phyloP scores from a whole-genome alignment of 2,329 filamentous ascomycete species.

The Huntiella savannae region DNA sequence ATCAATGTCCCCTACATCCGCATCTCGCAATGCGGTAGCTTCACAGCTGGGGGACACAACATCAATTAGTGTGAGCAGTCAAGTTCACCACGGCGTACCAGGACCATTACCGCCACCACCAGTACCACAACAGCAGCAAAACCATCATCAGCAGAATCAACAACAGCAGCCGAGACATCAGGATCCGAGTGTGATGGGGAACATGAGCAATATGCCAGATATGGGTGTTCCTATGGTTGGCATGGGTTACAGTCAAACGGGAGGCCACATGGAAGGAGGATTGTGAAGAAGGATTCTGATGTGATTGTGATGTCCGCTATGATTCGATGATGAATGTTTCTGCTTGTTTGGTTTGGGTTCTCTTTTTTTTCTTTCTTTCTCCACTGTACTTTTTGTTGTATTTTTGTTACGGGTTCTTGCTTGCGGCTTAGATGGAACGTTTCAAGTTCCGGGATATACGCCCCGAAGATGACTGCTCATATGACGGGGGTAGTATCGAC shows the following conservation, averaged over 20 bases:
- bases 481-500: too few relatives aligned
- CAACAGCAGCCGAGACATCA: background rate
- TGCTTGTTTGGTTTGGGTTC: background rate
- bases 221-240: background rate
- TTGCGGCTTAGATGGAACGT: too few relatives aligned
- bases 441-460: too few relatives aligned
- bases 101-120: background rate
- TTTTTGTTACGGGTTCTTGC: too few relatives aligned
- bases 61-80: background rate
- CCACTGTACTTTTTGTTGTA: background rate
- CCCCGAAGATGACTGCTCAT: too few relatives aligned
- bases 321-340: background rate
- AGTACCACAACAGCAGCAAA: background rate
- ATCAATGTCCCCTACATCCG: slow-evolving; percentile 33
- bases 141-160: slow-evolving; percentile 3
- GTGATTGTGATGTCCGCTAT: background rate
- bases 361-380: background rate
- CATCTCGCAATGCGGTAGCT: slow-evolving; percentile 25
- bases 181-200: background rate
- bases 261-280: background rate
- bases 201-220: background rate
- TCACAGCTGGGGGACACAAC: slow-evolving; percentile 16
- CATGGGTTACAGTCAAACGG: background rate
- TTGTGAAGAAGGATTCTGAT: background rate
- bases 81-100: slow-evolving; percentile 16